Conservation (phyloP, 1,284 basidiomycete genomes). For the Flammula alnicola region DNA sequence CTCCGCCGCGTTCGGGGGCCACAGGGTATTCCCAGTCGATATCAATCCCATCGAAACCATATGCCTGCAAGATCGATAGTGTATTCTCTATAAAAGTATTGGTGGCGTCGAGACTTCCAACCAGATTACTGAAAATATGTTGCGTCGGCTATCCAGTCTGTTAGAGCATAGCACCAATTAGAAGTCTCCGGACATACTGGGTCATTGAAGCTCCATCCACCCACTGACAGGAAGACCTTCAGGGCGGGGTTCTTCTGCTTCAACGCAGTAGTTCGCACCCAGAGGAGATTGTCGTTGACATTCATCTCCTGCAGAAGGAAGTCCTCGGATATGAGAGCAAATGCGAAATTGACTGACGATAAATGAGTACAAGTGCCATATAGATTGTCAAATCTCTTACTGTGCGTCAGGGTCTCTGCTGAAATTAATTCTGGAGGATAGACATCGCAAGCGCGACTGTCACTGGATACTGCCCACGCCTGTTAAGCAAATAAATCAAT, state of each 20-base stretch:
- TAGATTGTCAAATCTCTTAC: too few species aligned
- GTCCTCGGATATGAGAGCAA: conserved; percentile 24
- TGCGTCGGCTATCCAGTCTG: conserved; percentile 9
- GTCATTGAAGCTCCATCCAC: conserved; percentile 31
- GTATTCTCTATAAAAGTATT: conserved; percentile 11
- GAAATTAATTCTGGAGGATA: conserved; percentile 10
- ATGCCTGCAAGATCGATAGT: conserved; percentile 6
- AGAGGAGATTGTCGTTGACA: conserved; percentile 22
- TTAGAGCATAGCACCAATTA: background rate
- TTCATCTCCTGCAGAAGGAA: conserved; percentile 27
- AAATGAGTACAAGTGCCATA: too few species aligned
- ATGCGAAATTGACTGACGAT: conserved; percentile 27
- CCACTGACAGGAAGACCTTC: conserved; percentile 28
- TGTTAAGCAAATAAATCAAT: background rate
- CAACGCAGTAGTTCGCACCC: conserved; percentile 28
- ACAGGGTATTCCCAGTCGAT: conserved; percentile 18
- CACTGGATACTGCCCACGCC: background rate
- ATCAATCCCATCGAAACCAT: conserved; percentile 11
- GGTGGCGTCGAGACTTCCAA: conserved; percentile 4
- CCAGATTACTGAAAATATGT: conserved; percentile 14
- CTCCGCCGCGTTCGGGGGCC: conserved; percentile 11
- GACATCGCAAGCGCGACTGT: background rate
- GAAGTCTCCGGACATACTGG: conserved; percentile 4
- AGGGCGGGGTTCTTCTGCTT: conserved; percentile 25
- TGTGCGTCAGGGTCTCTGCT: conserved; percentile 13